Percentiles rank a stretch among this genome's conserved stretches.
These are phyloP conservation scores for Candida odintsovae DNA, from an alignment of 805 yeast genomes.

Conservation along the genomic window DNA sequence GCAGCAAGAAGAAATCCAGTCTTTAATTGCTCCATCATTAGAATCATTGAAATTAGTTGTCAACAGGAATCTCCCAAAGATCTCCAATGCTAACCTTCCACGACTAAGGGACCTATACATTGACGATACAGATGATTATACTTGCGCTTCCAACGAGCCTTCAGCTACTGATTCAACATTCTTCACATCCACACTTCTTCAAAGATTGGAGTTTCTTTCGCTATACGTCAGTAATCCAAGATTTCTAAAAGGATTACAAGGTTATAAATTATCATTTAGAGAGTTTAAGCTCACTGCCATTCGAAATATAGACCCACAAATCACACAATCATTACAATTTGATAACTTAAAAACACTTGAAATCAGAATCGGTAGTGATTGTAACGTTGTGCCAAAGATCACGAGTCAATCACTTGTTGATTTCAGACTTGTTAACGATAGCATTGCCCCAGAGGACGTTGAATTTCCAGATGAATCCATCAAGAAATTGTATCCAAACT, in stretches of 20 bases:
- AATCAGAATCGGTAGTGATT: neutral
- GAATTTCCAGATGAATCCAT: neutral
- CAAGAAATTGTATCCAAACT: slow-evolving; percentile 2
- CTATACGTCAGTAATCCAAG: neutral
- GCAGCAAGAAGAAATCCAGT: neutral
- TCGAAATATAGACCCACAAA: neutral
- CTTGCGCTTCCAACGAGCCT: neutral
- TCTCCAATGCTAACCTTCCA: neutral
- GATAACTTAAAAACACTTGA: neutral
- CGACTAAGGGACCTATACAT: neutral
- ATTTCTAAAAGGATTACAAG: neutral
- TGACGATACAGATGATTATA: neutral
- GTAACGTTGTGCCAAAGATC: neutral
- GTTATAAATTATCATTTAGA: neutral
- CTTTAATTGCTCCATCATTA: neutral
- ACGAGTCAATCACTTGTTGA: neutral
- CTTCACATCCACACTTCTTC: neutral
- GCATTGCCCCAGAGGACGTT: neutral
- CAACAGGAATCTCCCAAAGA: neutral
- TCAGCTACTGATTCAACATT: neutral
- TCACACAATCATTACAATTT: neutral
- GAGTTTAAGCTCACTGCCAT: neutral
- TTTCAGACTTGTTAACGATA: neutral
- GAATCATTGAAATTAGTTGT: neutral
- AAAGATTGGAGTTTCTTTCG: neutral